These are phyloP conservation scores for Grigorovia humatica DNA, from an alignment of 805 yeast genomes.

Conservation along the genomic window DNA sequence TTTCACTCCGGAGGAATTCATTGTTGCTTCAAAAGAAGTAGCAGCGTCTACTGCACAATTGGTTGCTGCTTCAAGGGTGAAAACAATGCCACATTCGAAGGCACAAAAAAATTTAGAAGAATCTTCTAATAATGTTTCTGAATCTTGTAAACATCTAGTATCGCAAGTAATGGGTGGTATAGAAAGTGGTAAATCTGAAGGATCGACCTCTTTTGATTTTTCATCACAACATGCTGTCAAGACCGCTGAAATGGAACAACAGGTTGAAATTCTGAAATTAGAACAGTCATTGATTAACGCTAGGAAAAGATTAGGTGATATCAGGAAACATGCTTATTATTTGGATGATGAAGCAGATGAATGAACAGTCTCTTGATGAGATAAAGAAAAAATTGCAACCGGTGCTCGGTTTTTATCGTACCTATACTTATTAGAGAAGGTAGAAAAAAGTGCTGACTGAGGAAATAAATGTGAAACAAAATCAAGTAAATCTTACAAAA, in stretches of 20 bases:
- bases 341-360: slow-evolving; percentile 25
- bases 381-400: not conserved
- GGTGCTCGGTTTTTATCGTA: no score
- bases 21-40: slow-evolving; percentile 85
- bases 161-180: slow-evolving; percentile 51
- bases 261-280: slow-evolving; percentile 74
- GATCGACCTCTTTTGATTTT: slow-evolving; percentile 43
- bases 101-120: slow-evolving; percentile 65
- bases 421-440: no score
- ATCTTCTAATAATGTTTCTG: slow-evolving; percentile 57
- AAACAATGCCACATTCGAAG: slow-evolving; percentile 65
- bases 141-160: slow-evolving; percentile 70
- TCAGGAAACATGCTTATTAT: slow-evolving; percentile 62
- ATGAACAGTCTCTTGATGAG: no score
- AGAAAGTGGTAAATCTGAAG: slow-evolving; percentile 29
- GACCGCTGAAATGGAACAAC: slow-evolving; percentile 86
- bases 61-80: slow-evolving; percentile 84
- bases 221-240: slow-evolving; percentile 71
- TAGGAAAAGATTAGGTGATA: slow-evolving; percentile 74
- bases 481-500: no score
- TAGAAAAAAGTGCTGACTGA: no score
- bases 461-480: no score
- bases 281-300: slow-evolving; percentile 66
- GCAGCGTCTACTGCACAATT: slow-evolving; percentile 88
- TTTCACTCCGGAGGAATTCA: slow-evolving; percentile 61